phyloP scores from a whole-genome alignment of 2,329 filamentous ascomycete species.

The Dothidotthia symphoricarpi region DNA sequence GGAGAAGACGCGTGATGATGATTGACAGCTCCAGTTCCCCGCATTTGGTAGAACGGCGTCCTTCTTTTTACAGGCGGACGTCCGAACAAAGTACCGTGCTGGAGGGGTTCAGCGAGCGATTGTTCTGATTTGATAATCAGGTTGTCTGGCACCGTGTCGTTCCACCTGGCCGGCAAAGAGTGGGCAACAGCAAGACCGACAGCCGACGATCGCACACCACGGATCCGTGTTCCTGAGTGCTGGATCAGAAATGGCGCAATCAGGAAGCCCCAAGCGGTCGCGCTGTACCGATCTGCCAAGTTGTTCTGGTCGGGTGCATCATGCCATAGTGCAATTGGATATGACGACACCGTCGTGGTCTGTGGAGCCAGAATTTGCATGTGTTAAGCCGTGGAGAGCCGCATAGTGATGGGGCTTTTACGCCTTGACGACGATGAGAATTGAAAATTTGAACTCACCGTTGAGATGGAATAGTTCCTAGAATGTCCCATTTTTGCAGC shows the following conservation, averaged over 20 bases:
- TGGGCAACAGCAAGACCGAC: slow-evolving; percentile 3
- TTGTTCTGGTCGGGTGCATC: slow-evolving; percentile 34
- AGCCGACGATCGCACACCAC: slow-evolving; percentile 1
- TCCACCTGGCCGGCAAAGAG: slow-evolving; percentile 26
- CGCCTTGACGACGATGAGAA: slow-evolving; percentile 14
- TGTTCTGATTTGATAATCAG: slow-evolving; percentile 25
- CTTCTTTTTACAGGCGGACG: slow-evolving; percentile 25
- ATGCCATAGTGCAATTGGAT: no score
- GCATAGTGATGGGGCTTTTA: slow-evolving; percentile 18
- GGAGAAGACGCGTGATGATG: slow-evolving; percentile 27
- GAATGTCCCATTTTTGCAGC: slow-evolving; percentile 27
- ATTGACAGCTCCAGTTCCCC: slow-evolving; percentile 40
- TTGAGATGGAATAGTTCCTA: slow-evolving; percentile 40
- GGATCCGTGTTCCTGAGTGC: slow-evolving; percentile 8
- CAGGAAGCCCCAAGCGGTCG: slow-evolving; percentile 1
- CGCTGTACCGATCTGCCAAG: slow-evolving; percentile 6
- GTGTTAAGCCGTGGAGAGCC: slow-evolving; percentile 29
- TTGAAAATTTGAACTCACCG: slow-evolving; percentile 30
- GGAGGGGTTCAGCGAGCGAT: slow-evolving; percentile 28
- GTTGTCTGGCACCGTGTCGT: slow-evolving; percentile 21
- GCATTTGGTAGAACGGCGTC: slow-evolving; percentile 34
- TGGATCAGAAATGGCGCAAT: slow-evolving; percentile 7
- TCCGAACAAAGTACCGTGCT: slow-evolving; percentile 18
- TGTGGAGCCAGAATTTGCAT: slow-evolving; percentile 12
- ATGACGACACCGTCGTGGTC: slow-evolving; percentile 25